Percentiles rank a stretch among this genome's conserved stretches.
Evolutionary conservation across 1,284 basidiomycete genomes (phyloP).

Genomic region (Cryptococcus sp.): DNA sequence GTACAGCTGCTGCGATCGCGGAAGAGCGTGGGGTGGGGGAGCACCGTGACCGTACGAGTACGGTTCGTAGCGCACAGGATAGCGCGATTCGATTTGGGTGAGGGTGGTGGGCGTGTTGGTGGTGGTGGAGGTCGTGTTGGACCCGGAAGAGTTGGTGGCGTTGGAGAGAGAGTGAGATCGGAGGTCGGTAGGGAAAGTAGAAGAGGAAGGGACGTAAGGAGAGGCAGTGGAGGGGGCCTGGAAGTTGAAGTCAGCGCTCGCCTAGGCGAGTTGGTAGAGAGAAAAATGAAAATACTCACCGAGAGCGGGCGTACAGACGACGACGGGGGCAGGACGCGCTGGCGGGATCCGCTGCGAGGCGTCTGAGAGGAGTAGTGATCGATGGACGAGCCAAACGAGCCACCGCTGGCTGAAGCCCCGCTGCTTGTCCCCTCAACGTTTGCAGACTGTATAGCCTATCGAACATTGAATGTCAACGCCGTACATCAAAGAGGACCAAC

Average conservation of each 20-base stretch:
- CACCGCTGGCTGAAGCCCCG: conserved; percentile 6
- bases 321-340: conserved; percentile 30
- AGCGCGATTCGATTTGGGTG: conserved; percentile 16
- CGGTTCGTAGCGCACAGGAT: conserved; percentile 35
- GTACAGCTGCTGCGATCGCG: conserved; percentile 13
- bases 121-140: neutral
- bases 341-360: conserved; percentile 18
- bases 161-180: conserved; percentile 28
- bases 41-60: conserved; percentile 24
- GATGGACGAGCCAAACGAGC: conserved; percentile 6
- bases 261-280: neutral
- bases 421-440: neutral
- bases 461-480: too few species aligned
- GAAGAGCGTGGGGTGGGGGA: conserved; percentile 16
- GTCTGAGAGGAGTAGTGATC: conserved; percentile 22
- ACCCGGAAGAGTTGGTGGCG: conserved; percentile 3
- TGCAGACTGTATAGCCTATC: neutral
- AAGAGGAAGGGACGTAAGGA: conserved; percentile 32
- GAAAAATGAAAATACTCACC: neutral
- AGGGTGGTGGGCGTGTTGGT: neutral
- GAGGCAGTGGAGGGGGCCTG: conserved; percentile 38
- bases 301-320: conserved; percentile 29
- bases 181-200: conserved; percentile 35
- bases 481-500: neutral
- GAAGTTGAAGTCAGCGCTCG: conserved; percentile 3